A percentile compares a stretch with the other conserved stretches of the same genome.
phyloP scores from a whole-genome alignment of 805 yeast species.

The Sugiyamaella qingdaonensis region DNA sequence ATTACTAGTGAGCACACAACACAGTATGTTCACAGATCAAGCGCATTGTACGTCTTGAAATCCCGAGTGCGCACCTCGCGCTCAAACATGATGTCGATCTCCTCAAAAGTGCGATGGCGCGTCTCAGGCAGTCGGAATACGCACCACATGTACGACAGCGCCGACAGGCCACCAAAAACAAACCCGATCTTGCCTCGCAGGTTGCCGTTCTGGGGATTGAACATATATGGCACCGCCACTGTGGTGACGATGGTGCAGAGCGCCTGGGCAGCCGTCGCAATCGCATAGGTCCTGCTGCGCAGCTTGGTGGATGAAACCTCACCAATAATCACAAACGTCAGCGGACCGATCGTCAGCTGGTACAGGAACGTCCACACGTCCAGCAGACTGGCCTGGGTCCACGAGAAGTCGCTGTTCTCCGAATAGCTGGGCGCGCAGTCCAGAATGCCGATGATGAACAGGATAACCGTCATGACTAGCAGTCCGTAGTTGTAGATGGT shows the following conservation, averaged over 20 bases:
- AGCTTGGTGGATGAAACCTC: constrained; percentile 42
- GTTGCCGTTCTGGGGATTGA: constrained; percentile 45
- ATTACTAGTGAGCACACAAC: too few relatives aligned
- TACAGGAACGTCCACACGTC: constrained; percentile 44
- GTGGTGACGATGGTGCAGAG: constrained; percentile 21
- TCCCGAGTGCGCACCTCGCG: constrained; percentile 13
- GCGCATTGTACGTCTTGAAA: constrained; percentile 19
- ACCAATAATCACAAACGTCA: constrained; percentile 38
- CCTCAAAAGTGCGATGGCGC: constrained; percentile 53
- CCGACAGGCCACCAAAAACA: constrained; percentile 41
- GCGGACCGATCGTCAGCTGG: constrained; percentile 39
- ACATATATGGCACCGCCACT: constrained; percentile 41
- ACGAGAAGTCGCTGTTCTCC: constrained; percentile 18
- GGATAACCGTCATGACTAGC: constrained; percentile 32
- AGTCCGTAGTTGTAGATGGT: constrained; percentile 33
- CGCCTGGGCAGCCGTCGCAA: constrained; percentile 37
- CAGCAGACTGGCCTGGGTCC: constrained; percentile 43
- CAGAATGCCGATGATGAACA: constrained; percentile 40
- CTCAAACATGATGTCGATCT: constrained; percentile 52
- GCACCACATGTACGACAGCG: constrained; percentile 38
- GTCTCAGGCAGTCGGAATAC: constrained; percentile 59
- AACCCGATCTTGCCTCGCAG: constrained; percentile 49
- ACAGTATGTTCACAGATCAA: background rate
- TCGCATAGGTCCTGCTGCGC: constrained; percentile 30
- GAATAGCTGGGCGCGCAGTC: constrained; percentile 14